These are phyloP conservation scores for Penicillium pancosmium DNA, from an alignment of 495 filamentous ascomycete genomes.

Conservation along the genomic window DNA sequence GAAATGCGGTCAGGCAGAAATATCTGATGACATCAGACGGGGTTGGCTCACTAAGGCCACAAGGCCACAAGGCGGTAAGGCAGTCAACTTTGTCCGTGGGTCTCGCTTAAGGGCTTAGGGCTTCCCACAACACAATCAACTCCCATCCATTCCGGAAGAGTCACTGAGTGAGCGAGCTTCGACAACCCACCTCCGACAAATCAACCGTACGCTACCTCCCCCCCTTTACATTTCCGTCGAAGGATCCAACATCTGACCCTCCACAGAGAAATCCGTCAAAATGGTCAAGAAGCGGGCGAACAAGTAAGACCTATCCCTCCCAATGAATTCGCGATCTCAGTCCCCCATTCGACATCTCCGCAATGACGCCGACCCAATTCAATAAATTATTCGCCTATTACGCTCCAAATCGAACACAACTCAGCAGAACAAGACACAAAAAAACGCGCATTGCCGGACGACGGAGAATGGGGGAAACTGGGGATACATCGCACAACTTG, in stretches of 20 bases:
- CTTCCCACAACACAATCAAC: constrained; percentile 50
- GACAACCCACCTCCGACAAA: constrained; percentile 52
- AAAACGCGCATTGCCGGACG: constrained; percentile 26
- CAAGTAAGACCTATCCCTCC: constrained; percentile 66
- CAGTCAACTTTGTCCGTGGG: constrained; percentile 11
- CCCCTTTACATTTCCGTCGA: constrained; percentile 21
- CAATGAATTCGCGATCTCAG: constrained; percentile 20
- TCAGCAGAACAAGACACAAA: background rate
- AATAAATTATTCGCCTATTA: constrained; percentile 7
- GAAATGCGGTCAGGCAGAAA: background rate
- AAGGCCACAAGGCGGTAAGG: constrained; percentile 18
- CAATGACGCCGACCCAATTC: constrained; percentile 35
- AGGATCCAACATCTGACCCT: constrained; percentile 32
- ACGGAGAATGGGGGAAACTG: constrained; percentile 23
- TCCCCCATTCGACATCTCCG: constrained; percentile 33
- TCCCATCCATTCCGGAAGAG: constrained; percentile 42
- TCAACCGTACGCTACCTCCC: constrained; percentile 46
- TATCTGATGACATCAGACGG: background rate
- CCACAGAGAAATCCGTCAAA: constrained; percentile 65
- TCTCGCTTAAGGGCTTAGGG: constrained; percentile 53
- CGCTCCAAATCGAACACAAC: background rate
- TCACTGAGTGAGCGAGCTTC: constrained; percentile 42
- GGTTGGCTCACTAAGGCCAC: constrained; percentile 9
- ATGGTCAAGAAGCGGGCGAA: constrained; percentile 99
- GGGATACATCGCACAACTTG: constrained; percentile 14